Evolutionary conservation across 306 rosid genomes (phyloP), one percentile per base, ranked within the genome.

Genomic region (Benincasa hispida): DNA sequence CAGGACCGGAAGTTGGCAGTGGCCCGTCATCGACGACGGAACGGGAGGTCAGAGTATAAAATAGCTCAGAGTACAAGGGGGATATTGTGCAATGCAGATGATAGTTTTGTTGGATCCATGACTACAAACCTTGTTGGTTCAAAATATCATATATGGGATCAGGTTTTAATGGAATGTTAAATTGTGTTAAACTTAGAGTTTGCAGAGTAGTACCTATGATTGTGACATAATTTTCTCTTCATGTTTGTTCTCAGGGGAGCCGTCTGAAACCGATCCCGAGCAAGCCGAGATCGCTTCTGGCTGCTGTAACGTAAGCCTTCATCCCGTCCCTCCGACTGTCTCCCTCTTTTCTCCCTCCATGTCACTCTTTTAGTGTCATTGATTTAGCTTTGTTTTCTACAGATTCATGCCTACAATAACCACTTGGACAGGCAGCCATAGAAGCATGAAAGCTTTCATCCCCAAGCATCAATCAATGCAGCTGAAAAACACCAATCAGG

Each of bases 1-100:
- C 93, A 89, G 86, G 93, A 91, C 65, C 79, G 97, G 84, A 94
- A 94, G 74, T 87, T 94, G 21, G 97, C 95, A 1, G 88, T 94
- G 28, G 98, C 97, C 24, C 80, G 68, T 76, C 90, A 87, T 79
- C 88, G 60, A 77, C 82, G 98, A 42, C 84, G 84, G 3, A 86
- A 79, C 14, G 98, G 96, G 13, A 87, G 80, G 70, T 88, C 97
- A 12, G 91, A 77, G 41, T 88, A 88, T 79, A 78, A 59, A 5
- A 24, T 93, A 34, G 96, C 96, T 76, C 96, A 88, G 82, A 88
- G 81, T 74, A 19, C 86, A 2, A 92, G 83, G 80, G 97, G 94
- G 35, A 56, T 91, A 19, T 6, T 86, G 30, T 85, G 88, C 78
- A 77, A 50, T 66, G 84, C 87, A 5, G 96, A 93, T 76, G 89